Conservation (phyloP, 192 early-diverging fungal species). For the Anaeromyces robustus region DNA sequence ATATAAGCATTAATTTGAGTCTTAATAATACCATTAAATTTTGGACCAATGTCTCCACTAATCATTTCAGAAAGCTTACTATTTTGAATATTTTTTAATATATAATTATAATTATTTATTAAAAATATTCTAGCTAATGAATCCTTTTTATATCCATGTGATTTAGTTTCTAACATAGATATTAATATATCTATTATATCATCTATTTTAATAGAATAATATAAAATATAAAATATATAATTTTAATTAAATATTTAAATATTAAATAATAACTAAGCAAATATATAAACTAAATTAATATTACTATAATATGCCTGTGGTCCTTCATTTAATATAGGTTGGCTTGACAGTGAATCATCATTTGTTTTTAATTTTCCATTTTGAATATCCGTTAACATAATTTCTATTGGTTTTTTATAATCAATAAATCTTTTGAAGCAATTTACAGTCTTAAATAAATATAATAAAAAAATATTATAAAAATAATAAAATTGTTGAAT, state of each 20-base stretch:
- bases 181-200: constrained; percentile 41
- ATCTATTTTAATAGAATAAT: constrained; percentile 5
- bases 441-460: constrained; percentile 19
- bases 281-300: not conserved
- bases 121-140: constrained; percentile 51
- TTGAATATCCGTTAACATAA: constrained; percentile 12
- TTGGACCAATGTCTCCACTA: constrained; percentile 20
- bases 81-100: constrained; percentile 39
- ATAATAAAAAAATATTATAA: not conserved
- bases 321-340: constrained; percentile 10
- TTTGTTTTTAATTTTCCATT: not conserved
- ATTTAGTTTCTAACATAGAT: constrained; percentile 43
- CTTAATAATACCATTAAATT: constrained; percentile 34
- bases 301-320: constrained; percentile 16
- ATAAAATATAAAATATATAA: no score
- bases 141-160: constrained; percentile 54
- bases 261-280: not conserved
- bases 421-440: constrained; percentile 23
- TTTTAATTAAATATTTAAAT: no score
- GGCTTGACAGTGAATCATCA: not conserved
- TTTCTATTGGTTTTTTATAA: constrained; percentile 15
- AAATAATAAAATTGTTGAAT: no score
- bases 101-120: constrained; percentile 70
- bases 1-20: constrained; percentile 23
- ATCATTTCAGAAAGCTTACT: constrained; percentile 30